phyloP scores from a whole-genome alignment of 768 basidiomycete species.

The Suillus paluster region DNA sequence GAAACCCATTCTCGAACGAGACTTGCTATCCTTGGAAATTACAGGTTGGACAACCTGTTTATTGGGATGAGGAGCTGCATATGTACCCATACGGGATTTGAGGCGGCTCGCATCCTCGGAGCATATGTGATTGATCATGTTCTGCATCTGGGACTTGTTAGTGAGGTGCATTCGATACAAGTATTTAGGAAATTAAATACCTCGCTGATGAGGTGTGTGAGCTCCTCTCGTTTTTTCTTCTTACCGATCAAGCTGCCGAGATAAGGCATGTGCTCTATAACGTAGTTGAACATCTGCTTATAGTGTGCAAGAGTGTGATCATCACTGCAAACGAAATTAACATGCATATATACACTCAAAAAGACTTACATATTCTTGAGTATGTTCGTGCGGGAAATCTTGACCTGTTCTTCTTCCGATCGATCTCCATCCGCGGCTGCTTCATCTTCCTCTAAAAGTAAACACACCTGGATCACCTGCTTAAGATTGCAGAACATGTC shows the following conservation, averaged over 20 bases:
- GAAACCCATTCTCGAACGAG: constrained; percentile 2
- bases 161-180: not conserved
- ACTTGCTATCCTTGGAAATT: not conserved
- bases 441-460: constrained; percentile 10
- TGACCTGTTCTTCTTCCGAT: not conserved
- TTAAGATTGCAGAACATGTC: constrained; percentile 10
- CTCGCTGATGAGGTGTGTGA: not conserved
- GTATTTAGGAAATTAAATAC: not conserved
- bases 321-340: constrained; percentile 1
- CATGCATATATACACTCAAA: constrained; percentile 5
- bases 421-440: not conserved
- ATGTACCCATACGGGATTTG: not conserved
- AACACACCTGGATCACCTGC: not conserved
- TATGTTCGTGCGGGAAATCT: not conserved
- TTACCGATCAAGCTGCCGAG: not conserved
- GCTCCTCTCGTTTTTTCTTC: constrained; percentile 6
- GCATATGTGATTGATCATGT: not conserved
- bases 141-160: not conserved
- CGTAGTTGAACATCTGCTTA: not conserved
- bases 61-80: not conserved
- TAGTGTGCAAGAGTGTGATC: not conserved
- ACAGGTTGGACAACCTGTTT: not conserved
- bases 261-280: constrained; percentile 1
- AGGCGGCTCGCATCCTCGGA: not conserved
- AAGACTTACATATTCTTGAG: constrained; percentile 4